Base-by-base conservation (phyloP, 1,139 yeast genomes). In the Hansenula sp. region DNA sequence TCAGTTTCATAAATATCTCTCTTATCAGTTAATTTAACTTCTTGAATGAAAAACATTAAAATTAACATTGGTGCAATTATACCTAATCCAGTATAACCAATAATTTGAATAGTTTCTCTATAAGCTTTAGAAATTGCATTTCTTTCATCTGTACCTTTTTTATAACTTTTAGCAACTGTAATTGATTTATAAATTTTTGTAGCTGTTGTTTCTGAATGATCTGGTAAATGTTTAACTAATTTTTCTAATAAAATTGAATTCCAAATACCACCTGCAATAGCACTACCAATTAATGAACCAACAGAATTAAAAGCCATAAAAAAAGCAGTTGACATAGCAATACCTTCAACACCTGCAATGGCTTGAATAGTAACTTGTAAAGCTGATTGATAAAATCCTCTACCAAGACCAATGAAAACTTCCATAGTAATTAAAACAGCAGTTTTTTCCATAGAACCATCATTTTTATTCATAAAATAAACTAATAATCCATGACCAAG, bases 241-340 rank as follows among this genome's bases (percentile, higher is more conserved):
- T 51, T 49, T 4, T 32, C 21, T 16, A 46, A 24, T 14, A 51
- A 41, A 8, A 48, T 16, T 16, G 49, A 29, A 37, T 51, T 51
- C 57, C 56, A 53, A 32, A 53, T 42, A 32, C 71, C 68, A 40
- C 72, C 73, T 18, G 75, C 61, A 32, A 73, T 59, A 11, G 75
- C 61, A 27, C 61, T 52, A n/a, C 78, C 78, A 36, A 73, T 52
- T 14, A 72, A 69, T 30, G 68, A 56, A 30, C 77, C 78, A 42
- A 73, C 61, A 32, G 61, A 59, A 47, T 65, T 65, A 51, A 66
- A 63, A 16, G 76, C 57, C 20, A 64, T 48, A 46, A 71, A 66
- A 34, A 73, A 56, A 6, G 76, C 65, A 36, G 74, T 72, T 20
- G 69, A 60, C 40, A 68, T 62, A n/a, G 73, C 71, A 60, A 73